Evolutionary conservation across 805 yeast species (phyloP).

Genomic region (Lachancea sp.): DNA sequence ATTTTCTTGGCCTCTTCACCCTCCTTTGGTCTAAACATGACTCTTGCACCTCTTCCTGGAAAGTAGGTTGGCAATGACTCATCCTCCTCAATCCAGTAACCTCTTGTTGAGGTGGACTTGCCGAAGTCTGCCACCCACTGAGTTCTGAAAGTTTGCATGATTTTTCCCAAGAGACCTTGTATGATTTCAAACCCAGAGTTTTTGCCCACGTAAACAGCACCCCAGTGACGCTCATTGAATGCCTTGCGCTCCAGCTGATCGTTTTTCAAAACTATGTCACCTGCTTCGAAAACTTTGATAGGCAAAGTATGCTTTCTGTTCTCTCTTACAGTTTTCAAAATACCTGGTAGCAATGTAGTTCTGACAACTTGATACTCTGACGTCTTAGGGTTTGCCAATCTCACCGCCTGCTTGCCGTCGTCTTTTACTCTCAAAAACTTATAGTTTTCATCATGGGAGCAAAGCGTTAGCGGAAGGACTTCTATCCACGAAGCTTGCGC

Average conservation of each 20-base stretch:
- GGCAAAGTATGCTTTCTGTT: constrained; percentile 95
- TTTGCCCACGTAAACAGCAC: constrained; percentile 90
- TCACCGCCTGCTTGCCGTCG: constrained; percentile 73
- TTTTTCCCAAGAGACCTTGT: constrained; percentile 89
- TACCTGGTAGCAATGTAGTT: constrained; percentile 89
- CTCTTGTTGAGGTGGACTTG: constrained; percentile 50
- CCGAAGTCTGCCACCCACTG: constrained; percentile 61
- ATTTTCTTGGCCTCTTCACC: constrained; percentile 52
- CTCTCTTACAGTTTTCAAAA: constrained; percentile 90
- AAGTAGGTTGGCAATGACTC: constrained; percentile 65
- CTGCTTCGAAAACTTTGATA: constrained; percentile 88
- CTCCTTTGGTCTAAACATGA: constrained; percentile 62
- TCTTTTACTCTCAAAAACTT: constrained; percentile 70
- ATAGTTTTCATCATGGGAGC: constrained; percentile 97
- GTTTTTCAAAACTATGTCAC: constrained; percentile 88
- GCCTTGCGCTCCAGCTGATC: constrained; percentile 79
- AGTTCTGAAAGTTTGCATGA: constrained; percentile 94
- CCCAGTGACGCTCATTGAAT: constrained; percentile 88
- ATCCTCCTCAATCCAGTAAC: constrained; percentile 81
- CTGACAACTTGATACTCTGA: constrained; percentile 96
- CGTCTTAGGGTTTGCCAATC: constrained; percentile 94
- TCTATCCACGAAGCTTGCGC: constrained; percentile 96
- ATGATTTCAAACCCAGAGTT: constrained; percentile 90
- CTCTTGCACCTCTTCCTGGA: constrained; percentile 96
- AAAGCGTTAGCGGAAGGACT: constrained; percentile 89